phyloP scores from a whole-genome alignment of 208 protist genomes.

The Leishmania tarentolae region DNA sequence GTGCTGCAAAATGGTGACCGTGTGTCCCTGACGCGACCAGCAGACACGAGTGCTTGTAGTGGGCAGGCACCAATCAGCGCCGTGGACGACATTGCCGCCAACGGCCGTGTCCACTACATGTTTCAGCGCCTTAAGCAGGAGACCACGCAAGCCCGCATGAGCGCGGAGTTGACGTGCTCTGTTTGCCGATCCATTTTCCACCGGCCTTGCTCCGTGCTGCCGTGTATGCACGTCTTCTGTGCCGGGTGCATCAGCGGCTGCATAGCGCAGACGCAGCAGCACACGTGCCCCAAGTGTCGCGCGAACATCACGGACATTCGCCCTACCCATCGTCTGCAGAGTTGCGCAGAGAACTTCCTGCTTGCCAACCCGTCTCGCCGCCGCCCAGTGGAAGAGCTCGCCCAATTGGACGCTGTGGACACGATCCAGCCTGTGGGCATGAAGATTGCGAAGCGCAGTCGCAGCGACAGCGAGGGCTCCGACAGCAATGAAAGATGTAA shows the following conservation, averaged over 20 bases:
- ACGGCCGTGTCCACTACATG: constrained; percentile 45
- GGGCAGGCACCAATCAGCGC: not conserved
- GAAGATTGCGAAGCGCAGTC: constrained; percentile 39
- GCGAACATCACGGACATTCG: constrained; percentile 53
- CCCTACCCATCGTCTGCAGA: constrained; percentile 82
- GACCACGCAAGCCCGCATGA: constrained; percentile 37
- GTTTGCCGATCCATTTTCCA: constrained; percentile 71
- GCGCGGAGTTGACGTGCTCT: constrained; percentile 78
- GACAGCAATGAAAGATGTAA: constrained; percentile 11
- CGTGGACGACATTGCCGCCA: constrained; percentile 5
- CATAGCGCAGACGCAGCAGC: constrained; percentile 26
- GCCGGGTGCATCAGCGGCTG: constrained; percentile 78
- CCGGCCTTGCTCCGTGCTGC: constrained; percentile 77
- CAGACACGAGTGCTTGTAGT: not conserved
- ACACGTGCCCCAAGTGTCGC: constrained; percentile 78
- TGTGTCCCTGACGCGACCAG: constrained; percentile 46
- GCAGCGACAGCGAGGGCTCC: constrained; percentile 22
- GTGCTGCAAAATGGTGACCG: constrained; percentile 60
- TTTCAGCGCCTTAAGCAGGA: constrained; percentile 60
- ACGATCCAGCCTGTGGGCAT: constrained; percentile 57
- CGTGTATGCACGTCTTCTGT: constrained; percentile 92
- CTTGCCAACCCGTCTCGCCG: constrained; percentile 37
- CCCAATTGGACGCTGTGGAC: constrained; percentile 48
- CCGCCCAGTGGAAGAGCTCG: constrained; percentile 46
- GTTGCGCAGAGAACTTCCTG: constrained; percentile 73